Base-by-base conservation (phyloP, 768 basidiomycete species). In the Mycena pura region DNA sequence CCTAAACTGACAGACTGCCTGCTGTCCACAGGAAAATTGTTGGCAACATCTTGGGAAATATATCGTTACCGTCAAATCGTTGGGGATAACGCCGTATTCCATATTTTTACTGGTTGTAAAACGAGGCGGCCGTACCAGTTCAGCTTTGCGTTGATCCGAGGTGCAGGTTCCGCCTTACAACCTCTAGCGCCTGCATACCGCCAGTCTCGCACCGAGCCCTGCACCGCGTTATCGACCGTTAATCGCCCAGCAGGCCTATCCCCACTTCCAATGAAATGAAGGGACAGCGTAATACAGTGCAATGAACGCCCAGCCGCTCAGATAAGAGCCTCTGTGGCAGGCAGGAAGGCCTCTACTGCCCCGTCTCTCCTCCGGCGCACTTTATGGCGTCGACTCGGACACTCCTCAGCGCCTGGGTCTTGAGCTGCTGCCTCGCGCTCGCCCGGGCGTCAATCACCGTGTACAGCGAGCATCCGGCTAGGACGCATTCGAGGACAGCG, bases 361-460 rank as follows among this genome's bases (percentile, higher is more conserved):
- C 24, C 13, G 19, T 3, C 41, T 28, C 48, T 47, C 45, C 13
- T 41, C 14, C 29, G 21, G 25, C 25, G n/a, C n/a, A n/a, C n/a
- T n/a, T 29, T 13, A 61, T 62, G 60, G 32, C 27, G 38, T 22
- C 48, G 17, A n/a, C n/a, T n/a, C n/a, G n/a, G n/a, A 34, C 48
- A 40, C 22, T 50, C 36, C 41, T 54, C 10, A 25, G 24, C 21
- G n/a, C 29, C 40, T 57, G 48, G 52, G n/a, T 22, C 34, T 24
- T 61, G 19, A n/a, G n/a, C n/a, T 61, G 52, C 24, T 54, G 45
- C 19, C 32, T 61, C 3, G 39, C 25, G 3, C 40, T 55, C 14
- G 64, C 52, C 15, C 34, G 32, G 3, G 60, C 29, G n/a, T 52
- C 60, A 14, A 55, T 65, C 19, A 65, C 64, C 5, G 51, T 65